These are phyloP conservation scores for Ananas comosus DNA, from an alignment of 176 grass and related monocot genomes.

Conservation along the genomic window DNA sequence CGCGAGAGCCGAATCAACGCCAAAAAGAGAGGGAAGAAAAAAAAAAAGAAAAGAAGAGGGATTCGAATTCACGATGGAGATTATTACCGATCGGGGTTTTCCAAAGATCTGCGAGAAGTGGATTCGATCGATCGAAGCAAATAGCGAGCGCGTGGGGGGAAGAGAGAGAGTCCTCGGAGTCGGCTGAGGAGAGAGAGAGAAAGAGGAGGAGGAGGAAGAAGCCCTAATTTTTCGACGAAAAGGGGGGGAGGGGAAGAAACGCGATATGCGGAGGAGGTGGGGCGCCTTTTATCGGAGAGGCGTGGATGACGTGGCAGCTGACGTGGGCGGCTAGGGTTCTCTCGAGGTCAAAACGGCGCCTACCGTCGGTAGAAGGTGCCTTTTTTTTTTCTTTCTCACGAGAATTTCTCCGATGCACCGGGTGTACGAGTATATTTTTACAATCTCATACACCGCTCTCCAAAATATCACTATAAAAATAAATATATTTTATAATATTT, in stretches of 20 bases:
- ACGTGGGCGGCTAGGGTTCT: slow-evolving; percentile 41
- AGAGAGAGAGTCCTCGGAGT: background rate
- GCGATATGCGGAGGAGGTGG: background rate
- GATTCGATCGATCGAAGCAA: background rate
- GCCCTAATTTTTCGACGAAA: slow-evolving; percentile 15
- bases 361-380: background rate
- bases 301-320: slow-evolving; percentile 37
- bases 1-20: background rate
- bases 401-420: too few relatives aligned
- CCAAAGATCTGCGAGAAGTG: background rate
- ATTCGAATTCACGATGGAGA: background rate
- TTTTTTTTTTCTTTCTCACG: background rate
- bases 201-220: background rate
- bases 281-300: slow-evolving; percentile 11
- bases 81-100: background rate
- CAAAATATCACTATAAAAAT: too few relatives aligned
- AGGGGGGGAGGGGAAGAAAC: background rate
- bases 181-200: background rate
- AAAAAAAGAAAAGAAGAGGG: background rate
- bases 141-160: slow-evolving; percentile 1
- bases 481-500: too few relatives aligned
- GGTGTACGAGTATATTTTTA: too few relatives aligned
- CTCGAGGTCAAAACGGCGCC: background rate
- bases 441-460: too few relatives aligned
- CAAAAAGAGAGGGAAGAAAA: background rate